Evolutionary conservation across 192 early-diverging fungal genomes (phyloP), one percentile per base, ranked within the genome.

Genomic region (Thamnidium elegans): DNA sequence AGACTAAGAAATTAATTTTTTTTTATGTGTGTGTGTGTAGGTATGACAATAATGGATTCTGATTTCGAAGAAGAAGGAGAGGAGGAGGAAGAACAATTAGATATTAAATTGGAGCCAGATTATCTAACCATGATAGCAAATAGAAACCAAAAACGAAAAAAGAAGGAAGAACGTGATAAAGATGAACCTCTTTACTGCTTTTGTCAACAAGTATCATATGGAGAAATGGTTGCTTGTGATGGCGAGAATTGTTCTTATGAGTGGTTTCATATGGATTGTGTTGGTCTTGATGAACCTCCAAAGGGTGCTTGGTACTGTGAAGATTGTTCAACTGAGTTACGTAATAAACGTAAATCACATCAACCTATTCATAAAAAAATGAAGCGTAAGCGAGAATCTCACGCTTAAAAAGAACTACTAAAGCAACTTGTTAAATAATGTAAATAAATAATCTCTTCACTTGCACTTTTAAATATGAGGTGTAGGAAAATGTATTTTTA

Each of bases 221-320:
- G 88, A 17, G 89, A 89, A 66, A 90, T 90, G 88, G 86, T 90
- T 68, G 88, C 77, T 9, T 90, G 88, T 56, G 88, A 90, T 68
- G 78, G 79, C 58, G 74, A 79, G 82, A 67, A 84, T 20, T 90
- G 88, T 61, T 75, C 78, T 1, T 78, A 82, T 60, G 89, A 90
- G 78, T 90, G 89, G 89, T 90, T 91, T 62, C 89, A 90, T 68
- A 72, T 88, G 54, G 87, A 80, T 7, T 90, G 89, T 62, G 84
- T 89, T 36, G 89, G 84, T 14, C 67, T 90, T 13, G 60, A 68
- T 36, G 87, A 71, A 19, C 83, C 85, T n/a, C 89, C 89, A 14
- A 81, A 78, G 39, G 89, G 89, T 0, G 74, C 77, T 7, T 90
- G 89, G 89, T 87, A 80, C 62, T 87, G 86, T 55, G 65, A 78